Base-by-base conservation (phyloP, 257 asterid genomes). In the Penstemon newberryi region DNA sequence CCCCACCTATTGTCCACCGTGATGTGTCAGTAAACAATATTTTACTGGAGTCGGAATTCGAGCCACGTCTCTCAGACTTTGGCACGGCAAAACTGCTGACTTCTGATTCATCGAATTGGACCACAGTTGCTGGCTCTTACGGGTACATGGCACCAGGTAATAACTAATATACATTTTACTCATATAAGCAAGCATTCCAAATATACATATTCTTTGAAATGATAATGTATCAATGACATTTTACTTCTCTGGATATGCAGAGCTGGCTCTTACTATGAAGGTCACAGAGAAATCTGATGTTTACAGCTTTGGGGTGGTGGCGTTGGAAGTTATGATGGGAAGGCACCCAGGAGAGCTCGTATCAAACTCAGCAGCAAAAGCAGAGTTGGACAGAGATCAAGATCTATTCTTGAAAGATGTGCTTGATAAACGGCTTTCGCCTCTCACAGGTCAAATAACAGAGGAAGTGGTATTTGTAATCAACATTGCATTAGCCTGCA, bases 71-170 rank as follows among this genome's bases (percentile, higher is more conserved):
- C 51, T 85, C 99, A 15, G 99, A 93, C 79, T 93, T 93, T 60
- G 97, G 99, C 65, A 93, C 96, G 13, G 95, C 97, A 49, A 93
- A 85, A 66, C 72, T 87, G 39, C 76, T 93, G 62, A 65, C 56
- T 56, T 59, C 88, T n/a, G 86, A 88, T 63, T 74, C 95, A 47
- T 88, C 97, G 33, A 82, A 78, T 67, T 87, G 94, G 96, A 88
- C 96, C 13, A 39, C 84, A 43, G 82, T 84, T n/a, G 97, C 95
- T 6, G 99, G 99, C 60, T 88, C 97, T 36, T 93, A 93, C 65
- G 99, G 99, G 69, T 93, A 90, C 76, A 93, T 93, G 97, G 99
- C 99, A 69, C 99, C 99, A 84, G 97, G 98, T 92, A 83, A 75
- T 42, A 64, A 19, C n/a, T 53, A 36, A 50, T 58, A 60, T 8